Percentiles rank a stretch among this genome's conserved stretches.
Evolutionary conservation across 352 stramenopile species (phyloP).

Genomic region (Globisporangium acanthophoron): DNA sequence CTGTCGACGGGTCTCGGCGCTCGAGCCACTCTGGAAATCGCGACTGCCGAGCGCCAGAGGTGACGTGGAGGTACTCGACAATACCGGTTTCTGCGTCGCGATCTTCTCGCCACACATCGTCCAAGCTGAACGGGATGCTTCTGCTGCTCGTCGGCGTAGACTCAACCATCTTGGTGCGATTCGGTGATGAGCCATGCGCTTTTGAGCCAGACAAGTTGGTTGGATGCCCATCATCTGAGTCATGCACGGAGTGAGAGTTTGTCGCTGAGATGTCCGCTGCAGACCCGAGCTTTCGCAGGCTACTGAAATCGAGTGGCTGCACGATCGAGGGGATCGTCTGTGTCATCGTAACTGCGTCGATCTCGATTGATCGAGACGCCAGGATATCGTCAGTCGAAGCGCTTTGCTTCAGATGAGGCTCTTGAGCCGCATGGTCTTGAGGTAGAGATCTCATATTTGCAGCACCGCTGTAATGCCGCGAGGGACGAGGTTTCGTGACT

Average conservation of each 20-base stretch:
- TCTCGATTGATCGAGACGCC: neutral
- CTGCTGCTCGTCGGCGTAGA: neutral
- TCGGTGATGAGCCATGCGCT: neutral
- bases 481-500: neutral
- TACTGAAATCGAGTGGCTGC: slow-evolving; percentile 13
- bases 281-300: neutral
- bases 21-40: slow-evolving; percentile 14
- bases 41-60: slow-evolving; percentile 6
- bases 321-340: slow-evolving; percentile 10
- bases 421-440: neutral
- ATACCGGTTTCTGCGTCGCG: neutral
- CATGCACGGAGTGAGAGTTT: neutral
- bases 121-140: slow-evolving; percentile 4
- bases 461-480: slow-evolving; percentile 1
- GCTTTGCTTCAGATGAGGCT: neutral
- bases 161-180: neutral
- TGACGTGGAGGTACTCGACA: slow-evolving; percentile 10
- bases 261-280: neutral
- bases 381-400: slow-evolving; percentile 2
- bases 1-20: slow-evolving; percentile 5
- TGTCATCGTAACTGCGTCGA: slow-evolving; percentile 6
- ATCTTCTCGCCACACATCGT: slow-evolving; percentile 12
- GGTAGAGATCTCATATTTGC: neutral
- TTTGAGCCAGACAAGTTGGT: neutral
- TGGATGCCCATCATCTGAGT: neutral